A percentile compares a stretch with the other conserved stretches of the same genome.
Conservation (phyloP, 441 rosid species). For the Bocquillonia castaneifolia region DNA sequence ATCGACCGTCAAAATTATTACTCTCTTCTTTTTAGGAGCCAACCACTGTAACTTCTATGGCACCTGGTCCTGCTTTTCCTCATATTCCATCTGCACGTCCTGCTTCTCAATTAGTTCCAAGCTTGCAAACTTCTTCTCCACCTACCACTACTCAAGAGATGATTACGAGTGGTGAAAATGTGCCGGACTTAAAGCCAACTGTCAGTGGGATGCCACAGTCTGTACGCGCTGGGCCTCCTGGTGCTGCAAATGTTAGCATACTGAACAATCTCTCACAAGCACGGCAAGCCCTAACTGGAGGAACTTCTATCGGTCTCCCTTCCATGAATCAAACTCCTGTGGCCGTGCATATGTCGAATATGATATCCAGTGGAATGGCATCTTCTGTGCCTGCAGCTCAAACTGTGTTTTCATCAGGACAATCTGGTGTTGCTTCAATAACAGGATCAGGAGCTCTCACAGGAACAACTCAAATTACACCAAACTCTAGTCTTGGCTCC, state of each 20-base stretch:
- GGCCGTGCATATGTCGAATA: conserved; percentile 92
- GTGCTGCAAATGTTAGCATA: conserved; percentile 84
- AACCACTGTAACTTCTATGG: conserved; percentile 61
- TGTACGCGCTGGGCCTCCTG: conserved; percentile 62
- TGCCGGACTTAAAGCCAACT: conserved; percentile 74
- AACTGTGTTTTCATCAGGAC: conserved; percentile 72
- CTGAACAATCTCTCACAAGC: conserved; percentile 88
- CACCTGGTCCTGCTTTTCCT: conserved; percentile 59
- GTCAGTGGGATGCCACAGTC: conserved; percentile 65
- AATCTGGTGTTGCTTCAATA: conserved; percentile 52
- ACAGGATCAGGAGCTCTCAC: conserved; percentile 62
- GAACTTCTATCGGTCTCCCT: conserved; percentile 67
- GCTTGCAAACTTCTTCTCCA: conserved; percentile 84
- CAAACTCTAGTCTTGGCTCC: conserved; percentile 54
- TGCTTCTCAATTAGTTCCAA: conserved; percentile 61
- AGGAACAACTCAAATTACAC: conserved; percentile 61
- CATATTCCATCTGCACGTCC: conserved; percentile 68
- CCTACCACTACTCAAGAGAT: conserved; percentile 70
- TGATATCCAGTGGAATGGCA: conserved; percentile 91
- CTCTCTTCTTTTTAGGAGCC: conserved; percentile 57
- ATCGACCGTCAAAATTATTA: conserved; percentile 9
- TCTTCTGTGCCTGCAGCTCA: conserved; percentile 78
- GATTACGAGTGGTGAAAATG: conserved; percentile 49
- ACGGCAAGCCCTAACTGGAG: conserved; percentile 82
- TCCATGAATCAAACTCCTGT: conserved; percentile 81